These are phyloP conservation scores for Dendrobium huoshanense DNA, from an alignment of 106 monocot species.

Conservation along the genomic window DNA sequence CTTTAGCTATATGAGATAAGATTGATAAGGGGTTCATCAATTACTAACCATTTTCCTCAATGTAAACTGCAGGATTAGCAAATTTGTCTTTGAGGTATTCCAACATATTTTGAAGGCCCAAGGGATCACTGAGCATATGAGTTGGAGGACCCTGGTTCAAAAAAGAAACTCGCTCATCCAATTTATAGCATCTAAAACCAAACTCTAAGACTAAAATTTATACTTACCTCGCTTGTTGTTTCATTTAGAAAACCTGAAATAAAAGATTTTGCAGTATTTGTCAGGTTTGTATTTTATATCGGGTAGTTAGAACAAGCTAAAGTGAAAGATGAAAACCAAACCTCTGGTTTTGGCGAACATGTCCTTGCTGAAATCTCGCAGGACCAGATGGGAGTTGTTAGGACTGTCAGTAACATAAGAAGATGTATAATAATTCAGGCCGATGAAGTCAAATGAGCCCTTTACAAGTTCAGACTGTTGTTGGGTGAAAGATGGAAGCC, in stretches of 20 bases:
- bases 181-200: neutral
- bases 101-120: slow-evolving; percentile 36
- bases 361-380: slow-evolving; percentile 25
- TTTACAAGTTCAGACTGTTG: slow-evolving; percentile 14
- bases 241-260: neutral
- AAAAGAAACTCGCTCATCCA: neutral
- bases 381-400: neutral
- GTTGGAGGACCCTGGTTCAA: slow-evolving; percentile 15
- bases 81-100: slow-evolving; percentile 33
- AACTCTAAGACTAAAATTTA: neutral
- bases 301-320: neutral
- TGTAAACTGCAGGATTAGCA: slow-evolving; percentile 44
- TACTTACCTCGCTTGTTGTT: neutral
- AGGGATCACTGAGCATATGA: slow-evolving; percentile 15
- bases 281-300: neutral
- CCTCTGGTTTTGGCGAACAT: slow-evolving; percentile 22
- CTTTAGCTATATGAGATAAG: too few relatives aligned
- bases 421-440: slow-evolving; percentile 31
- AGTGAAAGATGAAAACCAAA: slow-evolving; percentile 1
- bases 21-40: too few relatives aligned
- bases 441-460: slow-evolving; percentile 39
- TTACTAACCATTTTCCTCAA: slow-evolving; percentile 67
- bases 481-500: slow-evolving; percentile 30
- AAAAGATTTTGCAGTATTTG: neutral
- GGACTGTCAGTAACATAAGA: slow-evolving; percentile 16